A percentile compares a stretch with the other conserved stretches of the same genome.
Evolutionary conservation across 2,329 filamentous ascomycete species (phyloP).

Genomic region (Tolypocladium capitatum): DNA sequence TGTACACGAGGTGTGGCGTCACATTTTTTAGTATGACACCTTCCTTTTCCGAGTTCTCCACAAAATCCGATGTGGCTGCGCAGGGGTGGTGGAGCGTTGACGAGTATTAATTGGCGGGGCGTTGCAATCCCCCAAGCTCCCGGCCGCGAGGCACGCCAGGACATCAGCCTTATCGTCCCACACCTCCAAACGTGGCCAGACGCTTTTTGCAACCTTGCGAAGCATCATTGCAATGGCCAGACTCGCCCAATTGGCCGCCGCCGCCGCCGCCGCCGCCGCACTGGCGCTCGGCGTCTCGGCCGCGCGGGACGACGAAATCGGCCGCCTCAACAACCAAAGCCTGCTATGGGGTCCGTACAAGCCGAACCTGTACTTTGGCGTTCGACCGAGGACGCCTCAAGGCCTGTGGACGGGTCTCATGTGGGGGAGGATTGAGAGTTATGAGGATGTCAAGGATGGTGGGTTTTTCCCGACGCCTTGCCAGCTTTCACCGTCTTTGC

Average conservation of each 20-base stretch:
- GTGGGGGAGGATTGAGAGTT: slow-evolving; percentile 80
- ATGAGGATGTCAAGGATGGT: slow-evolving; percentile 63
- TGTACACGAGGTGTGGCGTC: too few species aligned
- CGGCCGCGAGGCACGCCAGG: not conserved
- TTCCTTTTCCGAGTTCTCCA: too few species aligned
- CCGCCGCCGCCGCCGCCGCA: slow-evolving; percentile 16
- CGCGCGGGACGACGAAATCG: slow-evolving; percentile 27
- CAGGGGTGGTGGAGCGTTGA: not conserved
- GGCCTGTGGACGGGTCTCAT: slow-evolving; percentile 73
- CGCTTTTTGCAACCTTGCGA: not conserved
- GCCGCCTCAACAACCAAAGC: slow-evolving; percentile 58
- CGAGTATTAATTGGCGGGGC: slow-evolving; percentile 11
- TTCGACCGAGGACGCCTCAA: slow-evolving; percentile 68
- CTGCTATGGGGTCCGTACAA: slow-evolving; percentile 94
- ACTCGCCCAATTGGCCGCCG: slow-evolving; percentile 17
- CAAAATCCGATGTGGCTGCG: slow-evolving; percentile 12
- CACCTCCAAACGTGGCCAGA: slow-evolving; percentile 2
- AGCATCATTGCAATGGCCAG: slow-evolving; percentile 15
- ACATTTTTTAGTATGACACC: too few species aligned
- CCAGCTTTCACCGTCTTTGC: not conserved
- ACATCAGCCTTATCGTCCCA: slow-evolving; percentile 12
- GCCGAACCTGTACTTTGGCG: slow-evolving; percentile 87
- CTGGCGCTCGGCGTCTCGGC: slow-evolving; percentile 13
- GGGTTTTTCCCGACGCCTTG: not conserved
- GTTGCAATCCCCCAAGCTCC: slow-evolving; percentile 8